Percentiles rank a stretch among this genome's conserved stretches.
phyloP scores from a whole-genome alignment of 2,329 filamentous ascomycete genomes.

The Fusarium pininemorale region DNA sequence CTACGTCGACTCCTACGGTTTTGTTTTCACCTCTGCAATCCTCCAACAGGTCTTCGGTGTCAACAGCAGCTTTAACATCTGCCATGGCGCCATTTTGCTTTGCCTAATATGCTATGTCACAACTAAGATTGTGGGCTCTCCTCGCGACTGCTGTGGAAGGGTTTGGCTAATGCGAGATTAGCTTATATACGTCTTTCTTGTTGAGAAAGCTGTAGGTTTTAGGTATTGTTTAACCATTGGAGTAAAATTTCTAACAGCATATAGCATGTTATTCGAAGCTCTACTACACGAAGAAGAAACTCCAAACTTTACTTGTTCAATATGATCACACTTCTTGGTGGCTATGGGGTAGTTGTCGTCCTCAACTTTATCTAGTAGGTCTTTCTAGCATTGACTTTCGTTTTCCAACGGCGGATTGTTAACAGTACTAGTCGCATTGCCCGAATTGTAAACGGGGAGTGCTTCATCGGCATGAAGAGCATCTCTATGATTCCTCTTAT shows the following conservation, averaged over 20 bases:
- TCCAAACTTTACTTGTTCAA: slow-evolving; percentile 70
- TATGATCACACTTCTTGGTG: slow-evolving; percentile 62
- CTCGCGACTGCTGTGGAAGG: not conserved
- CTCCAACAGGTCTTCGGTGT: slow-evolving; percentile 66
- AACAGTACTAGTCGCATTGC: slow-evolving; percentile 60
- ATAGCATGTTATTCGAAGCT: slow-evolving; percentile 66
- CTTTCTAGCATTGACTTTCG: not conserved
- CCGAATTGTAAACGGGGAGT: slow-evolving; percentile 62
- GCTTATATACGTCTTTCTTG: slow-evolving; percentile 72
- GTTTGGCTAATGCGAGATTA: slow-evolving; percentile 28
- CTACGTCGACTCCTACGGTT: slow-evolving; percentile 68
- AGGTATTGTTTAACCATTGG: not conserved
- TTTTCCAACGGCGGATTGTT: not conserved
- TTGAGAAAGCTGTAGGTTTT: slow-evolving; percentile 66
- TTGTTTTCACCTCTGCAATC: slow-evolving; percentile 66
- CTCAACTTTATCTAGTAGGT: slow-evolving; percentile 70
- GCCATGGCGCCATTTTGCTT: slow-evolving; percentile 66
- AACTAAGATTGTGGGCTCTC: slow-evolving; percentile 61
- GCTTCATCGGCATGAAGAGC: slow-evolving; percentile 69
- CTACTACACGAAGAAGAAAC: slow-evolving; percentile 59
- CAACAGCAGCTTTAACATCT: slow-evolving; percentile 59
- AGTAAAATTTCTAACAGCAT: not conserved
- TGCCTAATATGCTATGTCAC: slow-evolving; percentile 71
- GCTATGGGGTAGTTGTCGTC: slow-evolving; percentile 59
- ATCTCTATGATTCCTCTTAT: slow-evolving; percentile 69